Evolutionary conservation across 441 rosid genomes (phyloP), one percentile per base, ranked within the genome.

Genomic region (Jatropha multifida): DNA sequence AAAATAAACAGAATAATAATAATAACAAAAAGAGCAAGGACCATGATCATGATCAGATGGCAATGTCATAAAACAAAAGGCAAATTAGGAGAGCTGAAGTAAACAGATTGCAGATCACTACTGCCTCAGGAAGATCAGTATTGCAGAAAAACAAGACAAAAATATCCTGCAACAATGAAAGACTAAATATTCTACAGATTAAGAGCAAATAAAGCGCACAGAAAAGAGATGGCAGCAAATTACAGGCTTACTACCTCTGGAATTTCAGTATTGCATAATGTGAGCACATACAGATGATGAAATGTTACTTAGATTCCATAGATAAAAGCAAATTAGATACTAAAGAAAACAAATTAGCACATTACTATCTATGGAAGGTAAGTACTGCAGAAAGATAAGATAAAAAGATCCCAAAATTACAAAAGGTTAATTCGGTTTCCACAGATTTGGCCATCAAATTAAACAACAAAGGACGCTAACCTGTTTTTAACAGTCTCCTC

Each of bases 401-500:
- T n/a, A 49, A 10, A 23, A 23, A 54, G 7, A 41, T 64, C 64
- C 46, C 46, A 41, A 9, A 23, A 20, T 20, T 18, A 61, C 10
- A 42, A 23, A 49, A 73, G 3, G 32, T 49, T 73, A 26, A 5
- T 12, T 54, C 15, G 13, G 44, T 62, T 55, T 74, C 32, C 56
- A 75, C 7, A 8, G n/a, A 32, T 62, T 51, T 15, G 37, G 2
- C 56, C 56, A 63, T 69, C 32, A 32, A 17, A 58, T 68, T 55
- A 4, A 66, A 68, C 65, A 69, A 52, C 69, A 59, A 78, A 65
- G 77, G 84, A 69, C 54, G 41, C 76, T 67, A 71, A 95, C 99
- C 99, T 90, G 71, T 93, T 92, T 81, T 91, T 96, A 76, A 90
- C 87, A 27, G 97, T 92, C 84, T 93, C 97, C 83, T 88, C 90